These are phyloP conservation scores for Crotalaria pallida DNA, from an alignment of 306 rosid genomes.

Conservation along the genomic window DNA sequence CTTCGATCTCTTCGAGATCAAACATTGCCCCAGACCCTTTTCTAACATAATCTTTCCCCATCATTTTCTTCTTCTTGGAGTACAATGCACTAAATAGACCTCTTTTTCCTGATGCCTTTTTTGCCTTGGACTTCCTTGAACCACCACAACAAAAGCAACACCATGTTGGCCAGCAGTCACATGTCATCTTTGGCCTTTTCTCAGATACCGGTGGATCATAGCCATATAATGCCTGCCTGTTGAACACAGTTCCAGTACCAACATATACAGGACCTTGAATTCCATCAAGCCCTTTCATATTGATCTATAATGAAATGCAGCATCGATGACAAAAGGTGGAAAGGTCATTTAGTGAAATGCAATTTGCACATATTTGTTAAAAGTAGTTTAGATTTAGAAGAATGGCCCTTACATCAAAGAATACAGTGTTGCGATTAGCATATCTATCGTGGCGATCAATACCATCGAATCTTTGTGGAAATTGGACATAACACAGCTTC, in stretches of 20 bases:
- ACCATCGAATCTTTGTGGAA: constrained; percentile 97
- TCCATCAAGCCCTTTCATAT: constrained; percentile 54
- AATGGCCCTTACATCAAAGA: constrained; percentile 56
- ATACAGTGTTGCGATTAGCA: constrained; percentile 88
- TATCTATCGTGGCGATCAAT: constrained; percentile 88
- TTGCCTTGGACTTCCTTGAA: constrained; percentile 71
- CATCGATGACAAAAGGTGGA: not conserved
- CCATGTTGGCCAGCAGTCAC: constrained; percentile 54
- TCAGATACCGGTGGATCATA: constrained; percentile 46
- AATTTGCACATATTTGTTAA: not conserved
- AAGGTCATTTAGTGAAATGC: not conserved
- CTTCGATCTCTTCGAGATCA: constrained; percentile 96
- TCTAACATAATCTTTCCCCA: constrained; percentile 62
- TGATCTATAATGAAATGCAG: constrained; percentile 32
- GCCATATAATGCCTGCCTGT: constrained; percentile 46
- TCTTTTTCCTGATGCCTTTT: constrained; percentile 58
- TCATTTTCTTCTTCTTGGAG: constrained; percentile 78
- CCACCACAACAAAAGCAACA: constrained; percentile 89
- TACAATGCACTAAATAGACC: constrained; percentile 58
- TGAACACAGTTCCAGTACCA: constrained; percentile 46
- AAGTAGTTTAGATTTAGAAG: not conserved
- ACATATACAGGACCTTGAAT: constrained; percentile 52
- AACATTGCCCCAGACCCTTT: constrained; percentile 64
- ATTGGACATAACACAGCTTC: constrained; percentile 77
- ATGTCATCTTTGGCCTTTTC: constrained; percentile 49